Evolutionary conservation across 1,284 basidiomycete species (phyloP), one percentile per base, ranked within the genome.

Genomic region (Anthracocystis walkeri): DNA sequence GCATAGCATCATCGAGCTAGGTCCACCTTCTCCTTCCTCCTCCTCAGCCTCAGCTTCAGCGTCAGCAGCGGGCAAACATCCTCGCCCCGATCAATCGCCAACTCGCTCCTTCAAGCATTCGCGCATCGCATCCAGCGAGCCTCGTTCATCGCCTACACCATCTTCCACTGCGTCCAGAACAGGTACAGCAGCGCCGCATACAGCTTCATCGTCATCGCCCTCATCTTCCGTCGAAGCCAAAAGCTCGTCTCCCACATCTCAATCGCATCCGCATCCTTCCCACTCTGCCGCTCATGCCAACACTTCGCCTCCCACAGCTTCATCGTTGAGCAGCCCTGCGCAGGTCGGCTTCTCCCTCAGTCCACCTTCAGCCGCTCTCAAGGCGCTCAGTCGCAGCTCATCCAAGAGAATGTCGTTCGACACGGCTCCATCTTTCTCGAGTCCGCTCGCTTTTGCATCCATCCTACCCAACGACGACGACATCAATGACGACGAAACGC

Each of bases 351-450:
- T 71, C 50, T 60, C 71, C 35, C 56, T 71, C 61, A 66, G 67
- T 48, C 71, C 62, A 16, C 60, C 65, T 23, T 68, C 68, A 27
- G 58, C 72, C 16, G 62, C 65, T 12, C 51, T 68, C 65, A 75
- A 75, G 33, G 70, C 58, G 20, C 58, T 67, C 42, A 57, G 53
- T 35, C 64, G 63, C 21, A 56, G 48, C 58, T 71, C 75, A 21
- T 63, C 71, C 65, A 76, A 68, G 56, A 76, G 61, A n/a, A 76
- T 76, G 74, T 76, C 74, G 44, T 72, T 76, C 65, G 74, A 76
- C 67, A 80, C 56, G 20, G 65, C 77, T 16, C 82, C 82, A 2
- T 83, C 81, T 50, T 83, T 83, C 29, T 83, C 82, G 18, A 84
- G 82, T 40, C 82, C 82, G 29, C 77, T 84, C 42, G 82, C 82